Base-by-base conservation (phyloP, 345 rosid genomes). In the Jatropha curcas region DNA sequence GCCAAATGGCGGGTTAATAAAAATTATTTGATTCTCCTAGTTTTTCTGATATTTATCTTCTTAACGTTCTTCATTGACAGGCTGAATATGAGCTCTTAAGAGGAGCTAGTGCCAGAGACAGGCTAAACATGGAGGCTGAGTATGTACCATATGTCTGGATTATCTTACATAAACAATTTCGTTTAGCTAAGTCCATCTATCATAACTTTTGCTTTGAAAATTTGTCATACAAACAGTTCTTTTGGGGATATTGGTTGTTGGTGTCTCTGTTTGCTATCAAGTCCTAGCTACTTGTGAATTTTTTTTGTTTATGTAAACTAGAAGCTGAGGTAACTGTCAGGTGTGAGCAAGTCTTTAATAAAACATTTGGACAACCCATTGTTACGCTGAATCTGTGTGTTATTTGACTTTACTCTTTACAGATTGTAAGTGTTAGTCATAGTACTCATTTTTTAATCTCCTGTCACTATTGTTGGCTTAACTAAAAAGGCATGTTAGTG, bases 51-150 rank as follows among this genome's bases (percentile, higher is more conserved):
- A 59, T 56, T 67, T 46, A 71, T 77, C 74, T 68, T 60, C 58
- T 17, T 52, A 25, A 60, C 45, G 17, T 50, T 59, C 7, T 28
- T 65, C 34, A 69, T 77, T 78, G 70, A 64, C 89, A 94, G 98
- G 98, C 91, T 65, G 98, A 84, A 55, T 69, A 76, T 72, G 98
- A 90, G 71, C 87, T 94, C 75, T 82, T 86, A 30, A 86, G 68
- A 73, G 90, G 88, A 53, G 80, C 85, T 73, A 82, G 91, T 86
- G 50, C 84, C 75, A 88, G 97, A 83, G 84, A 82, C 80, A 94
- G 87, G 85, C 83, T 94, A 84, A 92, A 77, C 84, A 68, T 82
- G 82, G 98, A 88, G 82, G 78, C 82, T n/a, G 90, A 92, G 98
- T 94, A 94, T 75, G 94, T 67, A 74, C 69, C 65, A 57, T 52